Evolutionary conservation across 371 early-diverging fungal species (phyloP), one percentile per base, ranked within the genome.

Genomic region (Conidiobolus coronatus): DNA sequence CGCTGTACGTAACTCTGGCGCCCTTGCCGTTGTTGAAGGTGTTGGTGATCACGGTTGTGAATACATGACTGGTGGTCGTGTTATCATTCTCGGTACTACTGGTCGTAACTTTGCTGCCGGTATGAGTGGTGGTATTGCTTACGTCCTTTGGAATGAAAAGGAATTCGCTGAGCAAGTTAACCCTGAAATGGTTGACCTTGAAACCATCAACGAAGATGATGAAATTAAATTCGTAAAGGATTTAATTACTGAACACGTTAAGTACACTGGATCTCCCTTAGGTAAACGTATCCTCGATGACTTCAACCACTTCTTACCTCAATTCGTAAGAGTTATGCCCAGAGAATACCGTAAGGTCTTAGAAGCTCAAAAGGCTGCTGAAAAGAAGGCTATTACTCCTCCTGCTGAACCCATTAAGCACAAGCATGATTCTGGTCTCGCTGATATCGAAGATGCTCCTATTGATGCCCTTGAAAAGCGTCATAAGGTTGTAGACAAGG

Each of bases 21-120:
- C 93, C 14, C 62, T 61, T 42, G 90, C 91, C 35, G 92, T 95
- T 3, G 82, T 86, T 47, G 96, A 95, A 67, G 96, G 96, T 51
- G 79, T 83, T 7, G 93, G 96, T 49, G 96, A 95, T 64, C 96
- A 95, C 60, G 96, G 93, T 42, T 92, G 92, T 65, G 96, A 95
- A 66, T 95, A 95, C 70, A 91, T 91, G 92, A 91, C 92, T 12
- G 92, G 88, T 33, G 92, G 90, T 36, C 70, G 82, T 15, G 79
- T 77, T 23, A 68, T 91, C 36, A 73, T 89, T 39, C 66, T 91
- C 2, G 92, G 89, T 45, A 48, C 53, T 34, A 79, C 79, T 13
- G 92, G 92, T 8, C 75, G 85, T 54, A 91, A 91, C 68, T 88
- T 91, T 67, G 92, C 88, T n/a, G 89, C 81, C 1, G 80, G 92